These are phyloP conservation scores for Boletellus sp. DNA, from an alignment of 768 basidiomycete genomes.

Conservation along the genomic window DNA sequence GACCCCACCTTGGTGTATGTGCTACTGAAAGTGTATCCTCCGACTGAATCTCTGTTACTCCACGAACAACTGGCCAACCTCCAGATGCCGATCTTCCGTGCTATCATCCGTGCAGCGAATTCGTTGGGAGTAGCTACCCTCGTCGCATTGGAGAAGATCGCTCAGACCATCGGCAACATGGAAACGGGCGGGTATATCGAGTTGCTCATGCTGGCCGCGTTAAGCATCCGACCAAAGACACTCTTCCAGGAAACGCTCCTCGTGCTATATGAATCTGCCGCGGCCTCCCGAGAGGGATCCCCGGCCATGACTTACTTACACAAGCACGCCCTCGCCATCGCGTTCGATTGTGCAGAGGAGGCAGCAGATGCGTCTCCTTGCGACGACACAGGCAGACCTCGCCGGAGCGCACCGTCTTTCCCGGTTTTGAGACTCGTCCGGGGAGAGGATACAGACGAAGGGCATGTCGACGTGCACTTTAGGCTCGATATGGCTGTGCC, in stretches of 20 bases:
- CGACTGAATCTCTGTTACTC: slow-evolving; percentile 36
- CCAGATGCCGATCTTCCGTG: slow-evolving; percentile 39
- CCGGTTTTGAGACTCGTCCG: slow-evolving; percentile 23
- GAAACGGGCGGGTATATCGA: slow-evolving; percentile 45
- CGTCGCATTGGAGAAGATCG: slow-evolving; percentile 55
- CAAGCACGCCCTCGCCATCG: slow-evolving; percentile 53
- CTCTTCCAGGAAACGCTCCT: slow-evolving; percentile 59
- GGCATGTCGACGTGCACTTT: slow-evolving; percentile 47
- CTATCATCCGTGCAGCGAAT: slow-evolving; percentile 54
- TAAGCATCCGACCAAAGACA: slow-evolving; percentile 48
- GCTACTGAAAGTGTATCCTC: slow-evolving; percentile 46
- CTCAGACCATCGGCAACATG: slow-evolving; percentile 40
- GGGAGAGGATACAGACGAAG: slow-evolving; percentile 25
- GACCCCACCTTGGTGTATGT: slow-evolving; percentile 54
- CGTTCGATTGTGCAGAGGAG: slow-evolving; percentile 64
- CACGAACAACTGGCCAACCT: slow-evolving; percentile 25
- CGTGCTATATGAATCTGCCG: slow-evolving; percentile 51
- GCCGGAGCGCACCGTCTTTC: slow-evolving; percentile 35
- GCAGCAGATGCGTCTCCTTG: slow-evolving; percentile 66
- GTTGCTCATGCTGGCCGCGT: slow-evolving; percentile 47
- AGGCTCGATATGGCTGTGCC: slow-evolving; percentile 49
- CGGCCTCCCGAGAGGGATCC: slow-evolving; percentile 17
- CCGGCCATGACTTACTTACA: slow-evolving; percentile 42
- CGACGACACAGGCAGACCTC: slow-evolving; percentile 55
- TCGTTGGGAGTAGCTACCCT: slow-evolving; percentile 51